Percentiles rank a stretch among this genome's conserved stretches.
These are phyloP conservation scores for Rhododendron ferrugineum DNA, from an alignment of 148 eudicot species.

Conservation along the genomic window DNA sequence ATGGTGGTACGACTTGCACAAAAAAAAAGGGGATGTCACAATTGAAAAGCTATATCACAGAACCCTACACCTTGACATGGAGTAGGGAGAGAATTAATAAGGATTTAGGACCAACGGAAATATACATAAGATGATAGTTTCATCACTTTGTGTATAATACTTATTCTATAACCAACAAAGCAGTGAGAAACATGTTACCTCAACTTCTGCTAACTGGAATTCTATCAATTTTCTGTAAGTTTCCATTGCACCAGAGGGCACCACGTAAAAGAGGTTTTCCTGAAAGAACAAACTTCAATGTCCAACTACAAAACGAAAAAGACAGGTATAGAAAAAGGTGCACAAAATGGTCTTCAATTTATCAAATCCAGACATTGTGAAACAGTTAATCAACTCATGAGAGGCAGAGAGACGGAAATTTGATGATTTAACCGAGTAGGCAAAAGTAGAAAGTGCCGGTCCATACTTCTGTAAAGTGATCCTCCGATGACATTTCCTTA, in stretches of 20 bases:
- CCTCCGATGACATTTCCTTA: constrained; percentile 49
- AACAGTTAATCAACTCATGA: not conserved
- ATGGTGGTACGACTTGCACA: not conserved
- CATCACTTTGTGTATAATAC: not conserved
- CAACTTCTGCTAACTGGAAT: constrained; percentile 45
- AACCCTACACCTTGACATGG: not conserved
- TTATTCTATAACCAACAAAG: not conserved
- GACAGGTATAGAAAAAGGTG: not conserved
- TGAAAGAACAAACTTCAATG: constrained; percentile 24
- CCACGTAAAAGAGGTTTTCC: constrained; percentile 75
- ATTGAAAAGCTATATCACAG: not conserved
- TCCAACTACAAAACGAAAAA: not conserved
- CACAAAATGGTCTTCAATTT: not conserved
- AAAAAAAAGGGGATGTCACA: not conserved
- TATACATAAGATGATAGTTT: not conserved
- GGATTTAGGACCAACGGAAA: not conserved
- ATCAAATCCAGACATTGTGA: constrained; percentile 4
- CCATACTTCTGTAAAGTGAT: constrained; percentile 67
- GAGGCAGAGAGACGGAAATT: not conserved
- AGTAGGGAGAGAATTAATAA: not conserved
- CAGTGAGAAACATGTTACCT: constrained; percentile 37
- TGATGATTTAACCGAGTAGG: not conserved
- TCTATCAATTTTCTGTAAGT: constrained; percentile 65
- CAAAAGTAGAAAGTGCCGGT: constrained; percentile 2
- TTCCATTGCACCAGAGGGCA: constrained; percentile 75